These are phyloP conservation scores for Vanderwaltozyma tropicalis DNA, from an alignment of 805 yeast genomes.

Conservation along the genomic window DNA sequence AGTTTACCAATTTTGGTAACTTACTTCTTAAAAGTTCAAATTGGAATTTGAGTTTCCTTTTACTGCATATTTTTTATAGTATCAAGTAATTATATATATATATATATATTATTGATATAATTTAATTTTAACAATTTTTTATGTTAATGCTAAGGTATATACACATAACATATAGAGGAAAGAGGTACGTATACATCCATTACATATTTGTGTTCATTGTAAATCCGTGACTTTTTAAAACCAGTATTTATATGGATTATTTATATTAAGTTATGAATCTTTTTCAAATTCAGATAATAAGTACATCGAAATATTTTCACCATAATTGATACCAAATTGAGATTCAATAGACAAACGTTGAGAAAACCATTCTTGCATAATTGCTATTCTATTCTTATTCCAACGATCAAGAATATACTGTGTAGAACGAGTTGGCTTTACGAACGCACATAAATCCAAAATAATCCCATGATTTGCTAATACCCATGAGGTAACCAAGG, in stretches of 20 bases:
- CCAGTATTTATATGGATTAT: background rate
- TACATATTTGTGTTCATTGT: too few species aligned
- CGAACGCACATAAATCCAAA: conserved; percentile 75
- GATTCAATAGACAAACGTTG: conserved; percentile 35
- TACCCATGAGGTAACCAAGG: conserved; percentile 70
- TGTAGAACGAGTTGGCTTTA: conserved; percentile 35
- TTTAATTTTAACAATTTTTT: too few species aligned
- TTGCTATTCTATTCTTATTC: conserved; percentile 68
- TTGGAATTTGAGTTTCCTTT: conserved; percentile 19
- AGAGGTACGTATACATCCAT: too few species aligned
- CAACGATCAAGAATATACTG: conserved; percentile 35
- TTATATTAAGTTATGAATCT: background rate
- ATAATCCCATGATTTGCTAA: conserved; percentile 73
- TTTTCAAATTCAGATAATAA: conserved; percentile 40
- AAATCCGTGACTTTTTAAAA: too few species aligned
- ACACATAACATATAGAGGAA: too few species aligned
- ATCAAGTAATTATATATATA: too few species aligned
- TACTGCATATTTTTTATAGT: background rate
- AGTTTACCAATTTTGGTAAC: conserved; percentile 56
- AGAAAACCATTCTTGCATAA: conserved; percentile 47
- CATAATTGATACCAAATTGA: conserved; percentile 50
- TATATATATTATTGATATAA: too few species aligned
- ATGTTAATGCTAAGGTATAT: too few species aligned
- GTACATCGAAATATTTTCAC: conserved; percentile 53
- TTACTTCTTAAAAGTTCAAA: conserved; percentile 27